Conservation (phyloP, 1,284 basidiomycete genomes). For the Ceratobasidium sp. region DNA sequence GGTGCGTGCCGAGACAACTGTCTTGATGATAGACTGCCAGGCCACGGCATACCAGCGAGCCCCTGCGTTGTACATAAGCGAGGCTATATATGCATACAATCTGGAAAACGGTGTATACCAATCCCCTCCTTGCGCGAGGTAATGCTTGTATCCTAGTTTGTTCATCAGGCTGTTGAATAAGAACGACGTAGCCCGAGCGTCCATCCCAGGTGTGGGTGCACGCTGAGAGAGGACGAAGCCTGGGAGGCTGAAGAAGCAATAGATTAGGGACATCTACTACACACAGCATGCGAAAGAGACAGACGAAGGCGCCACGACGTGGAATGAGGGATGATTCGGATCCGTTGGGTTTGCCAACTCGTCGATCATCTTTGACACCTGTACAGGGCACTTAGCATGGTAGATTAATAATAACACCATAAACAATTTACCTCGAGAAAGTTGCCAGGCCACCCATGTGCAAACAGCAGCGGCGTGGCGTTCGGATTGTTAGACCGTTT, state of each 20-base stretch:
- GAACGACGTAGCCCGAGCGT: constrained; percentile 34
- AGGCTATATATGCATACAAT: too few relatives aligned
- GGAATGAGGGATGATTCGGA: constrained; percentile 45
- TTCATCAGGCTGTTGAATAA: constrained; percentile 47
- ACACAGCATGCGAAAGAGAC: not conserved
- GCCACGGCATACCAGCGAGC: constrained; percentile 43
- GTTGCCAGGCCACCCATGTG: constrained; percentile 46
- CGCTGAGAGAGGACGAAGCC: constrained; percentile 46
- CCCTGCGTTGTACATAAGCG: constrained; percentile 22
- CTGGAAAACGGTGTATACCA: constrained; percentile 42
- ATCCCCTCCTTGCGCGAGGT: constrained; percentile 47
- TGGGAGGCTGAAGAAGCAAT: constrained; percentile 40
- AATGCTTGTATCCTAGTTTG: constrained; percentile 46
- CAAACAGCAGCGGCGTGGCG: constrained; percentile 42
- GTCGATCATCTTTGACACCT: constrained; percentile 47
- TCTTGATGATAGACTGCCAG: constrained; percentile 45
- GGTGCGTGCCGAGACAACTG: constrained; percentile 45
- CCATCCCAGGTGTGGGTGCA: constrained; percentile 43
- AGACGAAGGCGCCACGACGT: constrained; percentile 47
- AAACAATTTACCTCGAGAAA: constrained; percentile 46
- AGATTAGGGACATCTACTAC: not conserved
- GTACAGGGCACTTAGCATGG: not conserved
- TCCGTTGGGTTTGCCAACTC: constrained; percentile 46
- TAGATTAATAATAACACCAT: too few relatives aligned
- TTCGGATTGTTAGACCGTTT: constrained; percentile 38